Conservation (phyloP, 805 yeast genomes). For the Teunomyces funiuensis region DNA sequence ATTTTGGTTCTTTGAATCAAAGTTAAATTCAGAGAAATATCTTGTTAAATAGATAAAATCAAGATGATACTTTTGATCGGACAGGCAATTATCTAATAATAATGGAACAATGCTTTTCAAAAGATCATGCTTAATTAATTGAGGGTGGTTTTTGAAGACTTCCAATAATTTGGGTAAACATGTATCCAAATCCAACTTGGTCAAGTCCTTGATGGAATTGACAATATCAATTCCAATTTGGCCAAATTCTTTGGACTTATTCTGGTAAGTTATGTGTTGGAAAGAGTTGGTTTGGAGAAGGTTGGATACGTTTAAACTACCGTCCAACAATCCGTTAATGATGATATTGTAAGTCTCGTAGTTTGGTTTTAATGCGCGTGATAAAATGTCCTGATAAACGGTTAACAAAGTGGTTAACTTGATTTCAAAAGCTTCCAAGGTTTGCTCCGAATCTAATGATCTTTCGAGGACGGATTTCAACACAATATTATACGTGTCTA, state of each 20-base stretch:
- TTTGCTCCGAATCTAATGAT: conserved; percentile 34
- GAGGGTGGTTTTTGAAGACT: conserved; percentile 27
- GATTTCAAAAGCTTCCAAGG: conserved; percentile 48
- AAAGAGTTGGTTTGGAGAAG: conserved; percentile 4
- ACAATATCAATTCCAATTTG: conserved; percentile 46
- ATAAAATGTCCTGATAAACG: conserved; percentile 65
- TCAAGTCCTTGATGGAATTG: conserved; percentile 43
- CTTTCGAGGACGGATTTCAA: conserved; percentile 55
- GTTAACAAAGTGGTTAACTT: conserved; percentile 62
- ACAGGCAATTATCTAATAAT: background rate
- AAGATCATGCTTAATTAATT: conserved; percentile 21
- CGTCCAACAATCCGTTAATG: conserved; percentile 50
- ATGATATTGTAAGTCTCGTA: conserved; percentile 50
- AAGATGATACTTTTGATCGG: background rate
- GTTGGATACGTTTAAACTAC: conserved; percentile 32
- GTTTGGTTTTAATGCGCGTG: conserved; percentile 51
- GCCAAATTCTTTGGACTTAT: conserved; percentile 46
- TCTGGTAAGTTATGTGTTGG: conserved; percentile 5
- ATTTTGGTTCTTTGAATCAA: conserved; percentile 13
- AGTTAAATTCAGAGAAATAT: conserved; percentile 16
- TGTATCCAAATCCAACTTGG: conserved; percentile 29
- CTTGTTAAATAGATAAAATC: conserved; percentile 21
- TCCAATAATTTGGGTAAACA: conserved; percentile 38
- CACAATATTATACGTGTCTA: conserved; percentile 53
- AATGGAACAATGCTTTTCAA: conserved; percentile 16